phyloP scores from a whole-genome alignment of 805 yeast species.

The Ascoidea rubescens region DNA sequence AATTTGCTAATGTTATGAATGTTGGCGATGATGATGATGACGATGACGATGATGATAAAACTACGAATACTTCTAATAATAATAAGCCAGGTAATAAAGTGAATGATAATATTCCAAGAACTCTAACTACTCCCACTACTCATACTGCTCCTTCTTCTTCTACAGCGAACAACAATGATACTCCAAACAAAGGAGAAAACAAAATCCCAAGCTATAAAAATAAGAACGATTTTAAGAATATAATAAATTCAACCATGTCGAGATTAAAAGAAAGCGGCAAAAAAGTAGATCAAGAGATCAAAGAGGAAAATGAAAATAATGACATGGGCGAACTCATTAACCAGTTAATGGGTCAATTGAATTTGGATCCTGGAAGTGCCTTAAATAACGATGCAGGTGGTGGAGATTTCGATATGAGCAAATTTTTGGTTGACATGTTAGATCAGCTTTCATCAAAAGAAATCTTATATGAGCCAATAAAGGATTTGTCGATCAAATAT shows the following conservation, averaged over 20 bases:
- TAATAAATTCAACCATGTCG: constrained; percentile 68
- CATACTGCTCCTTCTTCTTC: constrained; percentile 15
- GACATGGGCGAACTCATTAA: constrained; percentile 48
- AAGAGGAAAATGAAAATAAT: constrained; percentile 30
- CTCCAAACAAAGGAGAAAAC: constrained; percentile 4
- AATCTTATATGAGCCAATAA: constrained; percentile 77
- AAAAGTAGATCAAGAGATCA: constrained; percentile 45
- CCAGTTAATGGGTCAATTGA: constrained; percentile 31
- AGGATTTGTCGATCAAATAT: constrained; percentile 61
- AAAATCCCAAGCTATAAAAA: constrained; percentile 5
- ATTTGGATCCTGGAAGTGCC: constrained; percentile 17
- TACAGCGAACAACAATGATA: constrained; percentile 14
- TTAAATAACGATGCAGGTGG: constrained; percentile 20
- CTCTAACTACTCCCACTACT: background rate
- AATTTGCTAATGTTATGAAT: constrained; percentile 12
- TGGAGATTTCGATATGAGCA: constrained; percentile 44
- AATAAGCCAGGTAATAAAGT: constrained; percentile 5
- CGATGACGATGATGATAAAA: background rate
- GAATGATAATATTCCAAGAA: constrained; percentile 2
- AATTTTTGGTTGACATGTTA: constrained; percentile 57
- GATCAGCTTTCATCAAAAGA: constrained; percentile 76
- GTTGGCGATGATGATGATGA: constrained; percentile 12
- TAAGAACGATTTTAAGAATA: constrained; percentile 43
- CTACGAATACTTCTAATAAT: constrained; percentile 13
- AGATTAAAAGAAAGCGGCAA: constrained; percentile 69